These are phyloP conservation scores for Acidiella bohemica DNA, from an alignment of 495 filamentous ascomycete genomes.

Conservation along the genomic window DNA sequence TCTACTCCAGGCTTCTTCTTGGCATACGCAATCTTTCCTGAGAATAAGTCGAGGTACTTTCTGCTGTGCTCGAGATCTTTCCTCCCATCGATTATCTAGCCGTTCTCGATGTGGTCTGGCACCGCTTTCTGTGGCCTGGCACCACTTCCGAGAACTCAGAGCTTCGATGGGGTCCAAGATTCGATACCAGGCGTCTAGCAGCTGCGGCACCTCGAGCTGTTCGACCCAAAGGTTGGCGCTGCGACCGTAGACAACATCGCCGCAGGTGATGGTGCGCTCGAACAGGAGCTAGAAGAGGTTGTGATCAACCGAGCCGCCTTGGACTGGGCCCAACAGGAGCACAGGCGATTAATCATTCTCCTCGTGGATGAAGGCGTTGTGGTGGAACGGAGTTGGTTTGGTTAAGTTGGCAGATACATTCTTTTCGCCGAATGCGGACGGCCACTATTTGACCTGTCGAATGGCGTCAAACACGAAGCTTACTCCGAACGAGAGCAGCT, in stretches of 20 bases:
- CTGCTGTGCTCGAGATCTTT: slow-evolving; percentile 22
- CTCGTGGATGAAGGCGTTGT: slow-evolving; percentile 21
- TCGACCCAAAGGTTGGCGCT: slow-evolving; percentile 23
- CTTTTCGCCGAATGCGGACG: slow-evolving; percentile 20
- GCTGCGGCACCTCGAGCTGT: slow-evolving; percentile 23
- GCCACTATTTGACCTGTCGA: slow-evolving; percentile 20
- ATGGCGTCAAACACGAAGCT: too few species aligned
- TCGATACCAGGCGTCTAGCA: slow-evolving; percentile 21
- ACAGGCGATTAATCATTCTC: slow-evolving; percentile 15
- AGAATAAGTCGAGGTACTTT: slow-evolving; percentile 20
- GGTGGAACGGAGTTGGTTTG: slow-evolving; percentile 22
- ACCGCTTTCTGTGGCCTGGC: slow-evolving; percentile 21
- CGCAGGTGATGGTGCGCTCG: slow-evolving; percentile 7
- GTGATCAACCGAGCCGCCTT: slow-evolving; percentile 10
- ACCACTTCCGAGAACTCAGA: too few species aligned
- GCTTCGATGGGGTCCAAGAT: slow-evolving; percentile 21
- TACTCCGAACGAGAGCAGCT: too few species aligned
- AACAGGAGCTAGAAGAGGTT: slow-evolving; percentile 9
- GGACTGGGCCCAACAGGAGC: slow-evolving; percentile 4
- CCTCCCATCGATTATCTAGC: slow-evolving; percentile 23
- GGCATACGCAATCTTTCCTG: slow-evolving; percentile 21
- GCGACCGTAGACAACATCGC: slow-evolving; percentile 5
- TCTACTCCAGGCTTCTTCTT: slow-evolving; percentile 16
- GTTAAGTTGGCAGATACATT: slow-evolving; percentile 20
- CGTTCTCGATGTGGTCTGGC: slow-evolving; percentile 23